Base-by-base conservation (phyloP, 2,329 filamentous ascomycete genomes). In the Botryotinia narcissicola region DNA sequence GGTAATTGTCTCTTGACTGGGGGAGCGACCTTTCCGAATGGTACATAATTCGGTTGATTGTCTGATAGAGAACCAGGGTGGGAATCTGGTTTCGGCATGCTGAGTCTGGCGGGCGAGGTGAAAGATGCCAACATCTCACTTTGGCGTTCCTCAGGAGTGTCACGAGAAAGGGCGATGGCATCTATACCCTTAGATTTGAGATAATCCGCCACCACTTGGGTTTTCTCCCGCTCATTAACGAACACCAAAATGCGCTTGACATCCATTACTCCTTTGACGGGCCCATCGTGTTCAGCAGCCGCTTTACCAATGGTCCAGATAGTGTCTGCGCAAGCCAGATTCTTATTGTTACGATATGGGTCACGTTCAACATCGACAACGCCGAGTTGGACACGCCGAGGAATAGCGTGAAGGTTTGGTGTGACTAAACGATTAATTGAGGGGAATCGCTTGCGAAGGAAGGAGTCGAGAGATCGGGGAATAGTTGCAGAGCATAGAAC, bases 401-500 rank as follows among this genome's bases (percentile, higher is more conserved):
- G 96, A 78, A 99, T 97, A 74, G 96, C 94, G 83, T 99, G 96
- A 0, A 99, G 87, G 80, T 98, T 98, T 0, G 96, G 96, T 0
- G 96, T 99, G 1, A 95, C 95, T 75, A 99, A 90, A 75, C 96
- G 92, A 63, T 87, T 85, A 84, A 97, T 94, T 78, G 93, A 87
- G 0, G 96, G 95, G 82, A 95, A 98, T 76, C 91, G 91, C 75
- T 90, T 89, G 70, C 89, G 89, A n/a, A 99, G 87, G 81, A 92
- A 94, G 77, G 89, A 91, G 84, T 99, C 96, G 29, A 99, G 88
- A 78, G 93, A 93, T 76, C 92, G 90, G 2, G 97, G 96, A 75
- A 99, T 98, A 8, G 96, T 99, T 70, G 96, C 96, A 5, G 95
- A 98, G 85, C 96, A 99, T 76, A 98, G 89, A 64, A 99, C 87